Evolutionary conservation across 2,329 filamentous ascomycete species (phyloP), one percentile per base, ranked within the genome.

Genomic region (Nigrospora osmanthi): DNA sequence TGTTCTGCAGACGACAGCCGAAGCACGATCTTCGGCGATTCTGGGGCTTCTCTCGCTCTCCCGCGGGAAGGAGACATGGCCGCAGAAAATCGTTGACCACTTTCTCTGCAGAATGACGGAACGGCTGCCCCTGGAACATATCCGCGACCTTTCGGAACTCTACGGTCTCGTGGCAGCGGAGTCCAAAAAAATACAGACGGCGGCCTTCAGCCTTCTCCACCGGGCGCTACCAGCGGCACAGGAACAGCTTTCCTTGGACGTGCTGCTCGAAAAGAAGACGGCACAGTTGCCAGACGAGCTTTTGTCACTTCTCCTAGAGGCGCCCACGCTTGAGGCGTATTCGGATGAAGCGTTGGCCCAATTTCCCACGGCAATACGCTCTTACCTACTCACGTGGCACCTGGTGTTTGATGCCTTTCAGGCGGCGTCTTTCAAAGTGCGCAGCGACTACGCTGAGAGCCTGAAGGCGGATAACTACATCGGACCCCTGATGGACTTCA

Each of bases 361-460:
- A 14, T 85, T 90, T 54, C 89, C 89, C 11, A 69, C 80, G 1
- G 59, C 77, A 0, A 71, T 95, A 40, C 80, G 89, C 43, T 81
- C 83, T 11, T 98, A 96, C 57, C 73, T 98, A 3, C 71, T 95
- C 28, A 86, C 88, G 11, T 98, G 93, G 93, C 80, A 87, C 51
- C 72, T 97, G 1, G 75, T 96, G 0, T 97, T 95, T 58, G 89
- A 95, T 54, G 84, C 91, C 38, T 94, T 91, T 58, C 71, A 73
- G 15, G 80, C 81, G 16, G 81, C 89, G 12, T 88, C 90, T 0
- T 84, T 87, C 62, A 88, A 89, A 55, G 81, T 97, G 14, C 86
- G 89, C 53, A 80, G 79, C 47, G 83, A 90, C 56, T 97, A 96
- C 57, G 78, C 81, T 0, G 79, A 88, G 19, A 80, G 86, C 47